These are phyloP conservation scores for Ogataea ramenticola DNA, from an alignment of 805 yeast genomes.

Conservation along the genomic window DNA sequence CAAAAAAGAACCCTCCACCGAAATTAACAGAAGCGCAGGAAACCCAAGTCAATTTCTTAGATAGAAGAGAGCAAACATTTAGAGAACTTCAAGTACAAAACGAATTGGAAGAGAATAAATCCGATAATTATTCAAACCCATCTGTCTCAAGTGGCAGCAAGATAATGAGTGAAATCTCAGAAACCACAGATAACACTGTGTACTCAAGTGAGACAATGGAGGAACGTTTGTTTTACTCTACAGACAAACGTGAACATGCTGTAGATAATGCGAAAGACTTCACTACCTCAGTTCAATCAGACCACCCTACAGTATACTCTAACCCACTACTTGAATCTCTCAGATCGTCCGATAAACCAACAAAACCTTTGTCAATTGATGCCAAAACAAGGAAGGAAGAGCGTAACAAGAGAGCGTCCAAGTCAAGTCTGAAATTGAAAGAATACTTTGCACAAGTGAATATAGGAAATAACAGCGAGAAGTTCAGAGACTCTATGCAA, in stretches of 20 bases:
- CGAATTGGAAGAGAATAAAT: constrained; percentile 14
- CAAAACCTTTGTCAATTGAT: constrained; percentile 8
- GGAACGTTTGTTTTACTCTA: too few species aligned
- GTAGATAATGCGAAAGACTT: too few species aligned
- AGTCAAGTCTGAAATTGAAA: constrained; percentile 22
- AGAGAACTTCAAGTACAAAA: constrained; percentile 21
- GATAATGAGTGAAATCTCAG: background rate
- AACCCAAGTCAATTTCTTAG: constrained; percentile 18
- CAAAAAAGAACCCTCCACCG: constrained; percentile 22
- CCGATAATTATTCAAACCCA: background rate
- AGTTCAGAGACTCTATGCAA: constrained; percentile 28
- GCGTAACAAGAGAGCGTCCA: background rate
- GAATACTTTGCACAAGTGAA: constrained; percentile 43
- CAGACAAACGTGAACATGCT: too few species aligned
- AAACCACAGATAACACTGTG: background rate
- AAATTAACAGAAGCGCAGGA: constrained; percentile 18
- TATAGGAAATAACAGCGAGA: constrained; percentile 28
- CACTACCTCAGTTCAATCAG: constrained; percentile 19
- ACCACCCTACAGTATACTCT: constrained; percentile 10
- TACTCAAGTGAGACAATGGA: background rate
- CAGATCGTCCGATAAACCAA: constrained; percentile 11
- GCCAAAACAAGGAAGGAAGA: background rate
- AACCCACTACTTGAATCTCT: constrained; percentile 15
- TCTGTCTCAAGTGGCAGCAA: background rate
- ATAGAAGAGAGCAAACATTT: constrained; percentile 24